Evolutionary conservation across 495 filamentous ascomycete genomes (phyloP).

Genomic region (Penicillium nucicola): DNA sequence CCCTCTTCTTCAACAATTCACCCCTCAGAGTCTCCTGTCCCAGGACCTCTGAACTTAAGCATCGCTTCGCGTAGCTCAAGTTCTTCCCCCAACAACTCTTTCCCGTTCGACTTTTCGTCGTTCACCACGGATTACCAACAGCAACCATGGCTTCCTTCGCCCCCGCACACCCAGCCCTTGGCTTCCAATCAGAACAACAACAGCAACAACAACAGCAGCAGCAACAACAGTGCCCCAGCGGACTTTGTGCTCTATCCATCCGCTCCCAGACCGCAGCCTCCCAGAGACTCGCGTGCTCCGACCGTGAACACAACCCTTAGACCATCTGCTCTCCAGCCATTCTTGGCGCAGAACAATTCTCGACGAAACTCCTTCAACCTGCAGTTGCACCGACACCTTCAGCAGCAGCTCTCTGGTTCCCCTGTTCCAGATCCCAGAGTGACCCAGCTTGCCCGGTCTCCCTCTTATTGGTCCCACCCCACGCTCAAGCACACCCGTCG

Average conservation of each 20-base stretch:
- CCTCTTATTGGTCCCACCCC: conserved; percentile 44
- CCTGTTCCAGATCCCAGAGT: conserved; percentile 36
- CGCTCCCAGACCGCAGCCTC: conserved; percentile 30
- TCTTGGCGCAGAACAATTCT: conserved; percentile 32
- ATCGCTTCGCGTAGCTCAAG: conserved; percentile 52
- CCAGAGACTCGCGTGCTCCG: conserved; percentile 35
- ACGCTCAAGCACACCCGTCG: conserved; percentile 33
- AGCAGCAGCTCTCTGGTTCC: conserved; percentile 35
- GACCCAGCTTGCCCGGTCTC: conserved; percentile 40
- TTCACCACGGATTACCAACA: conserved; percentile 63
- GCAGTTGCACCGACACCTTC: conserved; percentile 36
- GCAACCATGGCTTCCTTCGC: conserved; percentile 61
- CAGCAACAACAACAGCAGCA: conserved; percentile 35
- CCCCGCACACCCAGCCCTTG: conserved; percentile 44
- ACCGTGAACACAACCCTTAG: conserved; percentile 40
- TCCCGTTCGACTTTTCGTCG: conserved; percentile 55
- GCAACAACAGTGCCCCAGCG: conserved; percentile 41
- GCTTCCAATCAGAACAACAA: conserved; percentile 43
- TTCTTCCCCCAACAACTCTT: conserved; percentile 42
- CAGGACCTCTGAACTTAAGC: conserved; percentile 57
- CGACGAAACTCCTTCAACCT: conserved; percentile 34
- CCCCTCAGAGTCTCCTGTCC: conserved; percentile 44
- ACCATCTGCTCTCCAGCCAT: conserved; percentile 30
- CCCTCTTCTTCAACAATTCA: conserved; percentile 35
- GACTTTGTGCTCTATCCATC: conserved; percentile 48